Evolutionary conservation across 768 basidiomycete species (phyloP), one percentile per base, ranked within the genome.

Genomic region (Kwoniella heveanensis): DNA sequence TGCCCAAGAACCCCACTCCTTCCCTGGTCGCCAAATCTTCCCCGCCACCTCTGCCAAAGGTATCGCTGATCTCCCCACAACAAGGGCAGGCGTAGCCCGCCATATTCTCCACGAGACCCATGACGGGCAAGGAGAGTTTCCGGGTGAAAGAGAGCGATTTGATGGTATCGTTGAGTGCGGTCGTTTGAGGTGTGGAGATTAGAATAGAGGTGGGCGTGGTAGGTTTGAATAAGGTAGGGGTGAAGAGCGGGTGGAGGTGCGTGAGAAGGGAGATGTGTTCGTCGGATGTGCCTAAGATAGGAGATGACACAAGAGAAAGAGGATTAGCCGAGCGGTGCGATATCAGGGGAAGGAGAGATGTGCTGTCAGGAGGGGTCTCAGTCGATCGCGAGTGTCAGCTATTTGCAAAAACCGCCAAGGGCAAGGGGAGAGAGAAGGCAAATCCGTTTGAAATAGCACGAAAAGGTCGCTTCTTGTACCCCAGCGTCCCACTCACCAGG

Each of bases 241-340:
- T 89, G 89, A 79, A 79, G 19, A 91, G 83, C 0, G 92, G 92
- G 25, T 90, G 87, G 76, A 98, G 85, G 76, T 98, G 93, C 73
- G 97, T 94, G 66, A 98, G 83, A 52, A 99, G 83, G 36, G 95
- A 96, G 48, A 99, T 84, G 82, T 98, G 96, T 79, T 99, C 96
- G 82, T 99, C 96, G 22, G 96, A 98, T 44, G 96, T 99, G 32
- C 96, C 95, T 99, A n/a, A n/a, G n/a, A n/a, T n/a, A n/a, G n/a
- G n/a, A n/a, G n/a, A n/a, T n/a, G n/a, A n/a, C n/a, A n/a, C n/a
- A n/a, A n/a, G n/a, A 32, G 32, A 13, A 32, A 5, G 32, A 32
- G 32, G 32, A 32, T 32, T 13, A 13, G 13, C 7, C 32, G 32
- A 32, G 32, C 5, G 32, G 32, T n/a, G n/a, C n/a, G n/a, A n/a